Base-by-base conservation (phyloP, 2,329 filamentous ascomycete genomes). In the Fusarium musae region DNA sequence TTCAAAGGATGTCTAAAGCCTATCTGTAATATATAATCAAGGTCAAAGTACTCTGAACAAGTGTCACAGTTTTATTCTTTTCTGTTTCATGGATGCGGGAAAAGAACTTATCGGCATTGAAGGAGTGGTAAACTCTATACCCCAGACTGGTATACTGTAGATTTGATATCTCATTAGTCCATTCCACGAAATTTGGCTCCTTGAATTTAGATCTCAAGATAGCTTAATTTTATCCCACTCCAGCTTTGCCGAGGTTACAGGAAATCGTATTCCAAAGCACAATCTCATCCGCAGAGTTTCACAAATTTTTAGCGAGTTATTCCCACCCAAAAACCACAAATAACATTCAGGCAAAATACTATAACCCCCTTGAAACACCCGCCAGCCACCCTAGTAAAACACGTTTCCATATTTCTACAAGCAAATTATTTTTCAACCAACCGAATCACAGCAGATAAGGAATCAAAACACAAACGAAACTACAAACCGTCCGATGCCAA, bases 321-420 rank as follows among this genome's bases (percentile, higher is more conserved):
- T 58, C 32, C 54, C 40, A 34, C n/a, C 30, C 17, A 47, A 58
- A 58, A 44, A 26, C 40, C 19, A 36, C 40, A 36, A 3, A 46
- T 11, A 28, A 36, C 19, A 58, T 26, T 17, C 23, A 58, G 28
- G n/a, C 17, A 36, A 28, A 49, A 40, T 36, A 17, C 5, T 37
- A 58, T 37, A 23, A n/a, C 39, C 62, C 62, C 62, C 62, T 61
- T 64, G 56, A 64, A 64, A 64, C 62, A 37, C 46, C 54, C 13
- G 40, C 40, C 23, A 47, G 7, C 44, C 13, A 46, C 37, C 61
- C 56, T 60, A 16, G 56, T 56, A 50, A 64, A 59, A 47, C 57
- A 43, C 44, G 61, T 63, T 63, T 63, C 42, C 36, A 26, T 46
- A 30, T 26, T 36, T 30, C 32, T 12, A 49, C 43, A 11, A 23